phyloP scores from a whole-genome alignment of 306 rosid genomes.

The Castanea sativa region DNA sequence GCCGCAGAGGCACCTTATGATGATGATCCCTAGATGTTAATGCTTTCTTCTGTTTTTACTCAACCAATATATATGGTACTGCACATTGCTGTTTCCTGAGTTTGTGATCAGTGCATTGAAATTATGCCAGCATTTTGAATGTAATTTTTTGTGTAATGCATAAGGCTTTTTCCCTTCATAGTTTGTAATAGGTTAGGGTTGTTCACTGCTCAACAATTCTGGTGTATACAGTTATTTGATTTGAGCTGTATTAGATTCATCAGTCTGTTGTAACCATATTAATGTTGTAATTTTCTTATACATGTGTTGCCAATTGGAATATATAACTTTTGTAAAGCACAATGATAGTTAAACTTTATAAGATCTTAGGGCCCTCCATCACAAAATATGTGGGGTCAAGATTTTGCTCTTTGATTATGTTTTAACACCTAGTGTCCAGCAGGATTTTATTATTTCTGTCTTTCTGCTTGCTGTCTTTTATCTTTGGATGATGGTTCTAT shows the following conservation, averaged over 20 bases:
- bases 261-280: not conserved
- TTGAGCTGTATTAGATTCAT: not conserved
- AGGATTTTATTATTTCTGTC: not conserved
- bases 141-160: not conserved
- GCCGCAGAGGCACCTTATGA: conserved; percentile 43
- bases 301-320: not conserved
- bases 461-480: not conserved
- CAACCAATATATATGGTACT: not conserved
- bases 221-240: not conserved
- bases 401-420: not conserved
- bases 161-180: not conserved
- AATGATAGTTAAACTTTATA: not conserved
- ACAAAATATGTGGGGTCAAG: not conserved
- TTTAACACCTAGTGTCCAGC: not conserved
- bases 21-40: conserved; percentile 62
- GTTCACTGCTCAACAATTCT: not conserved
- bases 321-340: not conserved
- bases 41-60: not conserved
- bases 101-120: not conserved
- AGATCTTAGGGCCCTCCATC: not conserved
- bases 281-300: not conserved
- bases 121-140: conserved; percentile 12
- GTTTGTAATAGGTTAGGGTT: not conserved
- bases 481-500: not conserved
- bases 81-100: not conserved